phyloP scores from a whole-genome alignment of 495 filamentous ascomycete genomes.

The Acidiella bohemica region DNA sequence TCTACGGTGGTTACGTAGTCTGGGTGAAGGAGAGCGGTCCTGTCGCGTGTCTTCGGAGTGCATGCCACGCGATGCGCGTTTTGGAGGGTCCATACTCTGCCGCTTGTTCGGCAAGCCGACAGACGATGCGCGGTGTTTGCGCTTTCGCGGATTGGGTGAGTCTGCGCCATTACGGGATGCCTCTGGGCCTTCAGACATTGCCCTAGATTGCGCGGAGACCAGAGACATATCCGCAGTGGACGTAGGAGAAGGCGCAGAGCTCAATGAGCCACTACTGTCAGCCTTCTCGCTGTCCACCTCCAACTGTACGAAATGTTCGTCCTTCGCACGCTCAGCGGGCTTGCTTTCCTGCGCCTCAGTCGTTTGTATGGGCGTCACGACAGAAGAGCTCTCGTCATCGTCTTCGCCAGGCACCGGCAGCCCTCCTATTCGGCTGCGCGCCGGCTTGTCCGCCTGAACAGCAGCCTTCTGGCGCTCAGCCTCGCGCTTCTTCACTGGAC shows the following conservation, averaged over 20 bases:
- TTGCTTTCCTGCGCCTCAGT: conserved; percentile 10
- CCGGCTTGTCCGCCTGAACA: conserved; percentile 3
- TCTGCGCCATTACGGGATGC: not conserved
- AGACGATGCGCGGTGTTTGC: conserved; percentile 18
- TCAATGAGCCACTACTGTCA: conserved; percentile 9
- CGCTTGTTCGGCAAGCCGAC: conserved; percentile 12
- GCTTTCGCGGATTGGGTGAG: conserved; percentile 14
- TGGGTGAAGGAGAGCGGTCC: conserved; percentile 19
- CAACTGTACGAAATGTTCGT: conserved; percentile 4
- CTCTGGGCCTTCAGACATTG: conserved; percentile 9
- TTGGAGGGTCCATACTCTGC: conserved; percentile 17
- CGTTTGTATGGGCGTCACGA: conserved; percentile 12
- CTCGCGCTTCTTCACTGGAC: conserved; percentile 17
- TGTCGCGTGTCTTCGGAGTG: conserved; percentile 10
- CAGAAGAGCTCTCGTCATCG: conserved; percentile 15
- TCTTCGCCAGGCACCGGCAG: conserved; percentile 16
- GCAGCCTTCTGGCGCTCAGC: conserved; percentile 1
- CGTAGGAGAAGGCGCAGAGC: conserved; percentile 7
- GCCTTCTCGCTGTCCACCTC: conserved; percentile 8
- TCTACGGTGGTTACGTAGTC: conserved; percentile 9
- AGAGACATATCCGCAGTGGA: conserved; percentile 1
- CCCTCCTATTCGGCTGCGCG: conserved; percentile 15
- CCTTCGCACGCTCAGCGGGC: not conserved
- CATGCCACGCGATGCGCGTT: conserved; percentile 7
- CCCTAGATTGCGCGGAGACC: conserved; percentile 2